phyloP scores from a whole-genome alignment of 768 basidiomycete genomes.

The Kwoniella sp. region DNA sequence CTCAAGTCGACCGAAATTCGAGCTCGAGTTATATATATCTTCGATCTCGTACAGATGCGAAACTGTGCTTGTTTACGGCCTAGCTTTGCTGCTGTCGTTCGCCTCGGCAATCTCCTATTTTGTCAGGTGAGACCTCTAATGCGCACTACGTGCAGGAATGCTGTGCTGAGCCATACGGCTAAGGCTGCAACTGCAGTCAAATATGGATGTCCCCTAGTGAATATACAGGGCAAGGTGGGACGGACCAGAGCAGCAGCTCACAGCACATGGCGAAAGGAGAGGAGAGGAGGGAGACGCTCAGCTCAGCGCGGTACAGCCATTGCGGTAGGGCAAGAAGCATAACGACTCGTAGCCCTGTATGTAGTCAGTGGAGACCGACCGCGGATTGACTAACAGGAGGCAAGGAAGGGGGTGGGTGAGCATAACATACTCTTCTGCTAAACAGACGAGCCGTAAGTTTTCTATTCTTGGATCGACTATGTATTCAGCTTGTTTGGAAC shows the following conservation, averaged over 20 bases:
- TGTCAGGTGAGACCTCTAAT: background rate
- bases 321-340: conserved; percentile 3
- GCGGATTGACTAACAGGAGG: too few relatives aligned
- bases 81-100: background rate
- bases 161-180: background rate
- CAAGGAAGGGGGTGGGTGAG: too few relatives aligned
- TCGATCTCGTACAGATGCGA: background rate
- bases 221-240: too few relatives aligned
- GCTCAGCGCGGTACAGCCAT: background rate
- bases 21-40: background rate
- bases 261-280: too few relatives aligned
- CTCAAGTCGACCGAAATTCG: too few relatives aligned
- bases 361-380: too few relatives aligned
- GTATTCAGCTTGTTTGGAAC: background rate
- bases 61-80: background rate
- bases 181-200: too few relatives aligned
- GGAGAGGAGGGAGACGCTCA: too few relatives aligned
- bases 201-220: too few relatives aligned
- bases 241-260: too few relatives aligned
- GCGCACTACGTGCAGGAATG: background rate
- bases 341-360: background rate
- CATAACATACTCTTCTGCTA: too few relatives aligned
- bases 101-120: background rate
- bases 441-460: background rate
- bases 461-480: background rate